These are phyloP conservation scores for Psilocybe tampanensis DNA, from an alignment of 768 basidiomycete species.

Conservation along the genomic window DNA sequence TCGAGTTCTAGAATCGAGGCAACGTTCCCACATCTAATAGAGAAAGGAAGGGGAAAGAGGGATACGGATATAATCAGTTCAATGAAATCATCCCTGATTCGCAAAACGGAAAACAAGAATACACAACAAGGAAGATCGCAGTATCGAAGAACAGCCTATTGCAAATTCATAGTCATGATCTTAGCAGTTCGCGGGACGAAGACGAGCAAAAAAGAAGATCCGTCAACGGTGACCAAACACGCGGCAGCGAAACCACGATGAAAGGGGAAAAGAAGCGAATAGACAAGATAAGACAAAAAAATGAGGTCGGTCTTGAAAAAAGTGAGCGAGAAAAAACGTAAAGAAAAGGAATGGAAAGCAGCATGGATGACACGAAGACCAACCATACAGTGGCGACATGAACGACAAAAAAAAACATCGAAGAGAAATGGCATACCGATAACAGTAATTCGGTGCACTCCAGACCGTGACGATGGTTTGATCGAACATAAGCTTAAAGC, in stretches of 20 bases:
- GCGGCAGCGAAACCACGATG: not conserved
- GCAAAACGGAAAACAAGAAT: not conserved
- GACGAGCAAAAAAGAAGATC: not conserved
- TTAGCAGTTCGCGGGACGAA: not conserved
- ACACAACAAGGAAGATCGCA: not conserved
- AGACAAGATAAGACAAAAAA: not conserved
- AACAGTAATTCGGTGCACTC: constrained; percentile 99
- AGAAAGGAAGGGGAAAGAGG: not conserved
- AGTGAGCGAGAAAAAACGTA: not conserved
- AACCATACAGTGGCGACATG: not conserved
- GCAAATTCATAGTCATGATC: not conserved
- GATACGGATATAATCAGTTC: not conserved
- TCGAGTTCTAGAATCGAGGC: constrained; percentile 94
- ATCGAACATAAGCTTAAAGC: constrained; percentile 97
- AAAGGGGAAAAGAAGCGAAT: not conserved
- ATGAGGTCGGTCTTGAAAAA: not conserved
- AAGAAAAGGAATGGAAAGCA: not conserved
- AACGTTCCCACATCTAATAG: constrained; percentile 90
- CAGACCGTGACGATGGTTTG: constrained; percentile 94
- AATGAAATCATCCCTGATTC: constrained; percentile 1
- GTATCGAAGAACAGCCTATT: not conserved
- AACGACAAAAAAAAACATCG: not conserved
- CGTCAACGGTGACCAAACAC: constrained; percentile 5
- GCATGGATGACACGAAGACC: not conserved
- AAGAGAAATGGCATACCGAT: constrained; percentile 60